Percentiles rank a stretch among this genome's conserved stretches.
Evolutionary conservation across 192 early-diverging fungal genomes (phyloP).

Genomic region (Coemansia sp.): DNA sequence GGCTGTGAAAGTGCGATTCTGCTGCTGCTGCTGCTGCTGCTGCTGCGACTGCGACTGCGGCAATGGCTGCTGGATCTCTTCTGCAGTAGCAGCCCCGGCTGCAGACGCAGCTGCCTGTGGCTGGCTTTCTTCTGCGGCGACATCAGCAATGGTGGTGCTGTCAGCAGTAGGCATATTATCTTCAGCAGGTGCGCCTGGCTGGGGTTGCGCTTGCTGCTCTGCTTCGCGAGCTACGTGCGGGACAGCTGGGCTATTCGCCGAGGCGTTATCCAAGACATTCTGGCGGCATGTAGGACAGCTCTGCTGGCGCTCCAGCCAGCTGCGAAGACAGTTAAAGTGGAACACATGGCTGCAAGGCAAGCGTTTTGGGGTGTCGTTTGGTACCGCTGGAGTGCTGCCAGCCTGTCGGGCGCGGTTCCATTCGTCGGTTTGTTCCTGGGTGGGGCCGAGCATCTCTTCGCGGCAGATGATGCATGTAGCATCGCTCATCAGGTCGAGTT

Average conservation of each 20-base stretch:
- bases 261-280: conserved; percentile 21
- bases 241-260: conserved; percentile 1
- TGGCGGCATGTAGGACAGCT: conserved; percentile 88
- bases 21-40: not conserved
- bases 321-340: conserved; percentile 93
- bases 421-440: conserved; percentile 21
- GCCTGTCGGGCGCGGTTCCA: conserved; percentile 32
- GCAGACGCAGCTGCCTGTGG: too few species aligned
- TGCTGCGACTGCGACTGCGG: not conserved
- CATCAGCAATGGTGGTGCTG: too few species aligned
- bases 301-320: conserved; percentile 97
- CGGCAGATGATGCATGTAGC: conserved; percentile 96
- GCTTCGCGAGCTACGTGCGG: not conserved
- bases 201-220: conserved; percentile 1
- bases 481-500: conserved; percentile 67
- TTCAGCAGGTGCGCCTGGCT: not conserved
- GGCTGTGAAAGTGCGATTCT: not conserved
- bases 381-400: conserved; percentile 17
- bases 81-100: too few species aligned
- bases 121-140: too few species aligned
- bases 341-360: conserved; percentile 97
- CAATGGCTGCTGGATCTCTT: not conserved
- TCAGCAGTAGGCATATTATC: not conserved
- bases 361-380: conserved; percentile 80
- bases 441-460: conserved; percentile 80